Conservation (phyloP, 2,329 filamentous ascomycete species). For the Capronia coronata region DNA sequence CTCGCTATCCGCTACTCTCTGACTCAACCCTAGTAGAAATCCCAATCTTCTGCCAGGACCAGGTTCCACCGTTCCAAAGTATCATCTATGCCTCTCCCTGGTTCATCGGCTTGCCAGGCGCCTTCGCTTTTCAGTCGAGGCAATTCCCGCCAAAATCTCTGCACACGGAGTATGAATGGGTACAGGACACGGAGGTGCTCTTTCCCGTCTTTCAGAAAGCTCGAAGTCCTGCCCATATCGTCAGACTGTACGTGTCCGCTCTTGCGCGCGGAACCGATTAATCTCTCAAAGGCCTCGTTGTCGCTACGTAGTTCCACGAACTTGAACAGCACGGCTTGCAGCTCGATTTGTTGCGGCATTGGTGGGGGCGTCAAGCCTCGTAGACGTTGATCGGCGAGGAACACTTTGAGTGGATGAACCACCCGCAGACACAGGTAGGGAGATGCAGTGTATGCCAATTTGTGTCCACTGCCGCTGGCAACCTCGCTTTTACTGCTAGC, state of each 20-base stretch:
- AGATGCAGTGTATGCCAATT: constrained; percentile 65
- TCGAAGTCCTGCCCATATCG: not conserved
- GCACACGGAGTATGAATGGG: constrained; percentile 63
- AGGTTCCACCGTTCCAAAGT: constrained; percentile 20
- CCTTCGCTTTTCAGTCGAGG: constrained; percentile 21
- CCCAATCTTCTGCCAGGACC: constrained; percentile 20
- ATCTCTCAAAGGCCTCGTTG: constrained; percentile 53
- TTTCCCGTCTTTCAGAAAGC: constrained; percentile 35
- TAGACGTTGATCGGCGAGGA: constrained; percentile 85
- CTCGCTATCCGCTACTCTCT: not conserved
- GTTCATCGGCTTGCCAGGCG: constrained; percentile 24
- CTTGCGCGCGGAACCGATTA: not conserved
- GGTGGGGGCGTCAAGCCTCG: constrained; percentile 86
- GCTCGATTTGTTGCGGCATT: constrained; percentile 68
- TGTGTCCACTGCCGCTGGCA: constrained; percentile 29
- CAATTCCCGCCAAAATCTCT: constrained; percentile 43
- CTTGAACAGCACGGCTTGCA: constrained; percentile 63
- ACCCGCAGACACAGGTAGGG: constrained; percentile 78
- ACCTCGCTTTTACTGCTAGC: not conserved
- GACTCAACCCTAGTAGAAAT: constrained; percentile 1
- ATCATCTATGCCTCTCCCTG: constrained; percentile 19
- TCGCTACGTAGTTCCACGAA: constrained; percentile 64
- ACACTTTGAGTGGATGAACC: constrained; percentile 72
- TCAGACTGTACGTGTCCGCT: not conserved
- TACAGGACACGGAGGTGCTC: constrained; percentile 78